Conservation (phyloP, 352 stramenopile genomes). For the Blastocystis sp. region DNA sequence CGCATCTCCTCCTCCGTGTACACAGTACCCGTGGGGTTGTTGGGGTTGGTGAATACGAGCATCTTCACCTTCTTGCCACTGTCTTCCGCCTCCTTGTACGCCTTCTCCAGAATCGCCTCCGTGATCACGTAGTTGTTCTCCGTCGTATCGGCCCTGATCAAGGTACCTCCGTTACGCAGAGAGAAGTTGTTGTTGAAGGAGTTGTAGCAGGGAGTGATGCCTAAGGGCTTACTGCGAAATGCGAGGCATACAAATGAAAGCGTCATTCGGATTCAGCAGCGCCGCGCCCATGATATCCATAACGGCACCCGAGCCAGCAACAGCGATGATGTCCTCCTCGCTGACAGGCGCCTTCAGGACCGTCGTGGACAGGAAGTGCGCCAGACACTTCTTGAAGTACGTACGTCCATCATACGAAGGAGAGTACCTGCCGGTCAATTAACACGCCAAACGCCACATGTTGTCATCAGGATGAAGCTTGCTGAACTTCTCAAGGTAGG, state of each 20-base stretch:
- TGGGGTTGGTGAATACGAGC: slow-evolving; percentile 70
- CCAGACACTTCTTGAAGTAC: slow-evolving; percentile 61
- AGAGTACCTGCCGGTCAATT: slow-evolving; percentile 7
- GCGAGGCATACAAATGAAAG: slow-evolving; percentile 61
- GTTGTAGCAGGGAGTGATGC: slow-evolving; percentile 73
- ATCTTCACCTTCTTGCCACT: slow-evolving; percentile 57
- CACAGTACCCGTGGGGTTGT: slow-evolving; percentile 69
- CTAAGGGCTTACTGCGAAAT: not conserved
- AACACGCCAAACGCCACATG: not conserved
- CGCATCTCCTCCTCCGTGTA: slow-evolving; percentile 67
- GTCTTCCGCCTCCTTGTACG: slow-evolving; percentile 16
- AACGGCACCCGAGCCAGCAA: slow-evolving; percentile 48
- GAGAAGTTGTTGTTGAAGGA: slow-evolving; percentile 70
- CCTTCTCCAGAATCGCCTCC: slow-evolving; percentile 48
- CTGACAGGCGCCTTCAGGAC: slow-evolving; percentile 26
- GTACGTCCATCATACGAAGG: slow-evolving; percentile 37
- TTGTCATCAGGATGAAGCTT: slow-evolving; percentile 48
- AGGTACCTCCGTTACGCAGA: slow-evolving; percentile 20
- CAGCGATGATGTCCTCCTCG: not conserved
- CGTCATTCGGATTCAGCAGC: slow-evolving; percentile 47
- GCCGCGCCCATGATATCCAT: slow-evolving; percentile 71
- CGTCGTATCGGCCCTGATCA: slow-evolving; percentile 53
- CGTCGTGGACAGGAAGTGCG: slow-evolving; percentile 16
- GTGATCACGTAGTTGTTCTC: slow-evolving; percentile 60
- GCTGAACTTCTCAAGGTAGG: slow-evolving; percentile 37